Base-by-base conservation (phyloP, 1,139 yeast genomes). In the Lodderomyces margitis region DNA sequence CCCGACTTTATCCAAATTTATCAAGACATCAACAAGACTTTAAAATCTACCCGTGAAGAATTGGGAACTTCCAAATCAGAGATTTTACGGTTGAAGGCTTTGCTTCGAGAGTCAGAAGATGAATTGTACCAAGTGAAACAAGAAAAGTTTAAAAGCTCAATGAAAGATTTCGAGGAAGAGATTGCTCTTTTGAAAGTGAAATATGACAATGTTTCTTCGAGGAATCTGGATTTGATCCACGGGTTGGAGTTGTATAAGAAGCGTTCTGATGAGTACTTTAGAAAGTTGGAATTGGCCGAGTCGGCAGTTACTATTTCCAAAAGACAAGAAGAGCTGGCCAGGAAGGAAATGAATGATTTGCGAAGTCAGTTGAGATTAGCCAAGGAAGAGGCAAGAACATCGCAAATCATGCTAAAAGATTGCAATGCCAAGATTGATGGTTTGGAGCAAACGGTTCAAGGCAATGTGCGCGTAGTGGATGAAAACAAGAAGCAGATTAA, bases 241-340 rank as follows among this genome's bases (percentile, higher is more conserved):
- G 70, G 79, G 32, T 65, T 84, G 34, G 80, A 77, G 24, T 66
- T 86, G 30, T 88, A 85, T 61, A 84, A 81, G 55, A 65, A 70
- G 32, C 75, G 96, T 45, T 81, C 95, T 12, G 92, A 87, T 37
- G 87, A 84, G 50, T 86, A 87, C 55, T 80, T 76, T 53, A 71
- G 74, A 46, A 86, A 87, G 52, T 68, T 89, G 28, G 95, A 88
- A 54, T 75, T 80, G 45, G 92, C 95, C 0, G 96, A 91, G 55
- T 73, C 83, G 38, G 84, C 88, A 2, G 80, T 86, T 2, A 68
- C 75, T 37, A 75, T 80, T 39, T 79, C 88, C 3, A 68, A 68
- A 50, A 70, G 87, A 49, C 80, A 83, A 14, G 91, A 84, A 55
- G 74, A 74, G 39, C 62, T 70, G 41, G 75, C 85, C 7, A 66